These are phyloP conservation scores for Aspergillus persii DNA, from an alignment of 2,329 filamentous ascomycete genomes.

Conservation along the genomic window DNA sequence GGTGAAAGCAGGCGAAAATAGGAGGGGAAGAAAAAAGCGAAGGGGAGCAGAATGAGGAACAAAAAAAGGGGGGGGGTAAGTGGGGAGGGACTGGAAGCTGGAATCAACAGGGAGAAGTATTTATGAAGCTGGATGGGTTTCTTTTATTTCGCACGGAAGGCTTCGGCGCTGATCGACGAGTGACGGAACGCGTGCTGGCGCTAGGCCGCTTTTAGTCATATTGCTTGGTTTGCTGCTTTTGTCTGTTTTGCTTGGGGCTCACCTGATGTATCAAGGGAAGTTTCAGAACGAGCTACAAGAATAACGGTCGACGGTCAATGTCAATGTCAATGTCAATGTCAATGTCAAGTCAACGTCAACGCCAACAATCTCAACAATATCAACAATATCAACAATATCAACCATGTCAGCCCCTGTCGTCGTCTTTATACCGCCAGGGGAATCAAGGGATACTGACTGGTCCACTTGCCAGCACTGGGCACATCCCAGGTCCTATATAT, in stretches of 20 bases:
- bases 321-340: too few relatives aligned
- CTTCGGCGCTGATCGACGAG: constrained; percentile 24
- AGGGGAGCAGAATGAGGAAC: neutral
- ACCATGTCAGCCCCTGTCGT: too few relatives aligned
- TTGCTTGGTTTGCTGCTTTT: constrained; percentile 18
- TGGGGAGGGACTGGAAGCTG: neutral
- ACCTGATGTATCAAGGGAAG: too few relatives aligned
- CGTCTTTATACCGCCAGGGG: neutral
- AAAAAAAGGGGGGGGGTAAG: neutral
- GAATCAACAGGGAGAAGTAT: too few relatives aligned
- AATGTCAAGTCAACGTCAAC: too few relatives aligned
- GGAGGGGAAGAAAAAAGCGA: neutral
- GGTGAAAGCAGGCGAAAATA: neutral
- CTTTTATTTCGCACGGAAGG: constrained; percentile 22
- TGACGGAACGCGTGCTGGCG: constrained; percentile 26
- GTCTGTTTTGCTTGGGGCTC: neutral
- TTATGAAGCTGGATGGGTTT: constrained; percentile 16
- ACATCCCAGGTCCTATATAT: neutral
- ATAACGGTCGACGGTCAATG: too few relatives aligned
- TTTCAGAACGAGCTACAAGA: too few relatives aligned
- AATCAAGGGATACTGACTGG: neutral
- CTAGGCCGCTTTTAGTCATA: constrained; percentile 31
- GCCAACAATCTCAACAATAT: too few relatives aligned
- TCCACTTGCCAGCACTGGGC: neutral
- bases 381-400: too few relatives aligned